A percentile compares a stretch with the other conserved stretches of the same genome.
phyloP scores from a whole-genome alignment of 2,329 filamentous ascomycete genomes.

The Lachnellula occidentalis region DNA sequence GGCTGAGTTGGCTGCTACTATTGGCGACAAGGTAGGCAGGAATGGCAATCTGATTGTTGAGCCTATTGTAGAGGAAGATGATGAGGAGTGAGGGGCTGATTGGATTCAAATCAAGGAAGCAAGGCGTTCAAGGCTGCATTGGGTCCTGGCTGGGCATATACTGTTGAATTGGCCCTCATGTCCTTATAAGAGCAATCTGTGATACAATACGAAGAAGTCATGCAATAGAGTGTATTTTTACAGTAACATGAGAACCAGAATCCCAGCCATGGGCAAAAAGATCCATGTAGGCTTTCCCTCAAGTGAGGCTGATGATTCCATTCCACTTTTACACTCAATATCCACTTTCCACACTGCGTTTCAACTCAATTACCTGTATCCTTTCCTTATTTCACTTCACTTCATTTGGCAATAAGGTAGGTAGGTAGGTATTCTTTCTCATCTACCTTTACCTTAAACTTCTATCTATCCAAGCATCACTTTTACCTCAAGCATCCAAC shows the following conservation, averaged over 20 bases:
- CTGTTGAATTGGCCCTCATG: not conserved
- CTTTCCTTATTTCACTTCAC: no score
- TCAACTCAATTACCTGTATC: no score
- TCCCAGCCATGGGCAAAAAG: no score
- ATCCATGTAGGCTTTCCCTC: no score
- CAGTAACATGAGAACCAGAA: no score
- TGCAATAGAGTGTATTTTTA: no score
- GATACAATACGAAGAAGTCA: no score
- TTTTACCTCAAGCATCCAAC: slow-evolving; percentile 59
- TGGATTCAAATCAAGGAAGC: not conserved
- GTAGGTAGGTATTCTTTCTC: no score
- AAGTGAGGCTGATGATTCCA: no score
- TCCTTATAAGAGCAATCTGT: not conserved
- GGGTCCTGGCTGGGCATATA: not conserved
- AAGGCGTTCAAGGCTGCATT: not conserved
- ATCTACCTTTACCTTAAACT: not conserved
- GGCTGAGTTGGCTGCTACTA: slow-evolving; percentile 56
- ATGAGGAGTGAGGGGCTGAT: slow-evolving; percentile 21
- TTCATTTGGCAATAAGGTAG: no score
- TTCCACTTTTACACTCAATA: no score
- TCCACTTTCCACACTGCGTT: no score
- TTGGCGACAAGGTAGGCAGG: slow-evolving; percentile 69
- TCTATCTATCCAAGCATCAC: not conserved
- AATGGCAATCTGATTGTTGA: slow-evolving; percentile 91
- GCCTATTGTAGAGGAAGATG: slow-evolving; percentile 41